Conservation (phyloP, 2,329 filamentous ascomycete species). For the Helotiales sp. region DNA sequence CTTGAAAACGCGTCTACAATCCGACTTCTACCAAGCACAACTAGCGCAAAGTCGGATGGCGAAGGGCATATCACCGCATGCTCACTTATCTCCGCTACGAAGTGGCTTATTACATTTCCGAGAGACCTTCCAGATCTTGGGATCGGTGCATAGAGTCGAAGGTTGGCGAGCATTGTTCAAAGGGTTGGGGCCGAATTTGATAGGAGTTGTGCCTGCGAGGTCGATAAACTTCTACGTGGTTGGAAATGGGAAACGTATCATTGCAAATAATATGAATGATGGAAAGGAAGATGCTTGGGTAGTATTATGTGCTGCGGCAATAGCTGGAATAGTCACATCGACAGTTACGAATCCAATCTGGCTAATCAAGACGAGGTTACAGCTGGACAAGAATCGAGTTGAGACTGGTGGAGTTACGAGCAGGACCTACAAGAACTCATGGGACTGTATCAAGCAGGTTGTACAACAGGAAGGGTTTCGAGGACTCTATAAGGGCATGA, state of each 20-base stretch:
- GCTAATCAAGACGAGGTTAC: conserved; percentile 90
- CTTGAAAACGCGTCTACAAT: conserved; percentile 89
- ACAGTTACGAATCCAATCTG: conserved; percentile 96
- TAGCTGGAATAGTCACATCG: conserved; percentile 80
- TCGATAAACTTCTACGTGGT: conserved; percentile 95
- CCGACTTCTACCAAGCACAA: conserved; percentile 90
- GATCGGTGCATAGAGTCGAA: conserved; percentile 76
- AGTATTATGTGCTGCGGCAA: conserved; percentile 73
- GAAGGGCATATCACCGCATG: conserved; percentile 46
- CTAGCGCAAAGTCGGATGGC: conserved; percentile 67
- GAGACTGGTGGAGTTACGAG: conserved; percentile 53
- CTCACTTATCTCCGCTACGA: conserved; percentile 62
- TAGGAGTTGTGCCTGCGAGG: conserved; percentile 85
- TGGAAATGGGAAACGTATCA: conserved; percentile 83
- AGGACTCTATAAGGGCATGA: conserved; percentile 87
- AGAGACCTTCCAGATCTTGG: conserved; percentile 85
- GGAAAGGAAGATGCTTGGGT: conserved; percentile 72
- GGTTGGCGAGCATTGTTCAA: conserved; percentile 90
- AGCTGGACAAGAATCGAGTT: conserved; percentile 84
- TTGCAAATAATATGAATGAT: conserved; percentile 72
- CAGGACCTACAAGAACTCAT: conserved; percentile 81
- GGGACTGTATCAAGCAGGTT: conserved; percentile 84
- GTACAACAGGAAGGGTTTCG: conserved; percentile 76
- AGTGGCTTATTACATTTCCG: conserved; percentile 72
- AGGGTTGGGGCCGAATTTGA: conserved; percentile 84